phyloP scores from a whole-genome alignment of 495 filamentous ascomycete species.

The Podospora pseudocomata region DNA sequence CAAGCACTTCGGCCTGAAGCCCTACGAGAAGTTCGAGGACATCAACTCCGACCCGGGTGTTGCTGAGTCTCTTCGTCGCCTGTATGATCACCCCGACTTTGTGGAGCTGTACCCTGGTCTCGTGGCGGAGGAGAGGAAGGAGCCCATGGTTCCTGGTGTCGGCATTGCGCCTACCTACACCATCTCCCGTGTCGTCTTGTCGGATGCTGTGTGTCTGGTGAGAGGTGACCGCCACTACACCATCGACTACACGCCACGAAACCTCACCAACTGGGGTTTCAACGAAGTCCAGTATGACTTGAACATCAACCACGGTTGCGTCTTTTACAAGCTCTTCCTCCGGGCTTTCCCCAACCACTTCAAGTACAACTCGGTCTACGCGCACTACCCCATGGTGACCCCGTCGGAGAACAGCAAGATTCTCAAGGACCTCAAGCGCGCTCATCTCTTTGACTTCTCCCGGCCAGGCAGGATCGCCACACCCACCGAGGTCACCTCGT shows the following conservation, averaged over 20 bases:
- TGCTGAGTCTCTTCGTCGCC: conserved; percentile 62
- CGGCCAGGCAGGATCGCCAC: conserved; percentile 52
- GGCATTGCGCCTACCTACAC: conserved; percentile 81
- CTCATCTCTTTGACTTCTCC: conserved; percentile 68
- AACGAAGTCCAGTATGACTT: conserved; percentile 39
- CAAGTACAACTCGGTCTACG: conserved; percentile 76
- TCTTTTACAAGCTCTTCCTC: conserved; percentile 79
- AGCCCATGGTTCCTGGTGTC: conserved; percentile 68
- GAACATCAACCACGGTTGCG: conserved; percentile 74
- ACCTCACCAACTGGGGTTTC: conserved; percentile 80
- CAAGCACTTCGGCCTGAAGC: conserved; percentile 70
- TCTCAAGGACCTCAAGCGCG: conserved; percentile 65
- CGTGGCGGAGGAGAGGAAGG: conserved; percentile 76
- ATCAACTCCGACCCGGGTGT: conserved; percentile 80
- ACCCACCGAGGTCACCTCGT: conserved; percentile 55
- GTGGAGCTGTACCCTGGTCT: conserved; percentile 82
- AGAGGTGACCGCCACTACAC: conserved; percentile 88
- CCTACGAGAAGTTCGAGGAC: conserved; percentile 74
- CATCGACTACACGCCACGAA: conserved; percentile 63
- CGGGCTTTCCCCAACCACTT: conserved; percentile 78
- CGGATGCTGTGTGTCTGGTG: conserved; percentile 81
- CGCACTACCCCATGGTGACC: conserved; percentile 83
- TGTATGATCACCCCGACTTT: conserved; percentile 68
- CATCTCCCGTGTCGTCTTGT: conserved; percentile 76
- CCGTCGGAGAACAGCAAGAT: conserved; percentile 66